These are phyloP conservation scores for Microbotryum scabiosae DNA, from an alignment of 1,284 basidiomycete genomes.

Conservation along the genomic window DNA sequence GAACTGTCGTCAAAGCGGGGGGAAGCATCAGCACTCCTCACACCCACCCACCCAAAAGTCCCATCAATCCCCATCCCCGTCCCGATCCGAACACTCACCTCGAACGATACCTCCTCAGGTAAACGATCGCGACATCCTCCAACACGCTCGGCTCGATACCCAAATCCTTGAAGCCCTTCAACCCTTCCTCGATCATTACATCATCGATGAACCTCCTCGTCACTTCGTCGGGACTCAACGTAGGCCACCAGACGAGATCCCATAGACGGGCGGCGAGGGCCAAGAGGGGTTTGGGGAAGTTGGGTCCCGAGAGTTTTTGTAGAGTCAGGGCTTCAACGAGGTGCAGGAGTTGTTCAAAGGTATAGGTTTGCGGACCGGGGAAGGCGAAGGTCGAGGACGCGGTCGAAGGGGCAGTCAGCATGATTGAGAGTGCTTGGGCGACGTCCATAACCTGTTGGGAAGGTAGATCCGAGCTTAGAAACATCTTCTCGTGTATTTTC, in stretches of 20 bases:
- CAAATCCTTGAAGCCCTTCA: constrained; percentile 47
- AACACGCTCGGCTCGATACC: constrained; percentile 66
- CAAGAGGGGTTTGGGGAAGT: constrained; percentile 69
- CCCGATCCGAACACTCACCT: constrained; percentile 1
- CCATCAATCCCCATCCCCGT: too few species aligned
- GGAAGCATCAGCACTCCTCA: background rate
- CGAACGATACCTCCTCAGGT: constrained; percentile 74
- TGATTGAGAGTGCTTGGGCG: constrained; percentile 76
- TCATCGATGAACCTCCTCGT: constrained; percentile 81
- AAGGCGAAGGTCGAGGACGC: constrained; percentile 65
- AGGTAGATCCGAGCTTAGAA: background rate
- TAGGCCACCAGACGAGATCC: constrained; percentile 85
- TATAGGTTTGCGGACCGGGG: constrained; percentile 80
- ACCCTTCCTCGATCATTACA: constrained; percentile 49
- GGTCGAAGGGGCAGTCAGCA: constrained; percentile 56
- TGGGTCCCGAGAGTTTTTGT: constrained; percentile 57
- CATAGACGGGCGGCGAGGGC: constrained; percentile 56
- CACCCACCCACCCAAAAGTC: too few species aligned
- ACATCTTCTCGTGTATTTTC: too few species aligned
- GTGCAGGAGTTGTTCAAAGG: constrained; percentile 73
- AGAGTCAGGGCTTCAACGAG: constrained; percentile 75
- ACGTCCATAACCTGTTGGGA: constrained; percentile 71
- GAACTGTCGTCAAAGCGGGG: constrained; percentile 27
- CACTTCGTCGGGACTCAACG: constrained; percentile 84
- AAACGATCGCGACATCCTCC: constrained; percentile 83